Percentiles rank a stretch among this genome's conserved stretches.
Conservation (phyloP, 306 rosid species). For the Corylus avellana region DNA sequence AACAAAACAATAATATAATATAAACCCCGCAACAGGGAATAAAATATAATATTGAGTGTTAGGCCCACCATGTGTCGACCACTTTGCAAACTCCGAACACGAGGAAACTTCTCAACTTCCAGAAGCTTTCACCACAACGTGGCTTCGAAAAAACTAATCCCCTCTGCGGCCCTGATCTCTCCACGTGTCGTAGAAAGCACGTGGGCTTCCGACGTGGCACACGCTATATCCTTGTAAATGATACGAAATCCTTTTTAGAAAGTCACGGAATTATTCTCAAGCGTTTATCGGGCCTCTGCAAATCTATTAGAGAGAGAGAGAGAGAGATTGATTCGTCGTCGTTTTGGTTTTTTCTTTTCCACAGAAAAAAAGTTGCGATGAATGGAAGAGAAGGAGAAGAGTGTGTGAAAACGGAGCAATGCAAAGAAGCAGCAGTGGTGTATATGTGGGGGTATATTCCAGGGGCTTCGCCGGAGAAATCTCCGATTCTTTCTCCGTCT, state of each 20-base stretch:
- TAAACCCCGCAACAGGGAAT: background rate
- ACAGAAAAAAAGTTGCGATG: slow-evolving; percentile 33
- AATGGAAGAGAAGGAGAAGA: slow-evolving; percentile 44
- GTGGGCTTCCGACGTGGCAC: slow-evolving; percentile 52
- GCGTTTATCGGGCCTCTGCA: background rate
- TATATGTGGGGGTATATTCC: slow-evolving; percentile 93
- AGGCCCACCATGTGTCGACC: slow-evolving; percentile 34
- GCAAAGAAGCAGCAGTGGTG: slow-evolving; percentile 43
- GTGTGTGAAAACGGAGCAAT: slow-evolving; percentile 41
- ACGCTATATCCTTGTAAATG: slow-evolving; percentile 39
- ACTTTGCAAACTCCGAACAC: slow-evolving; percentile 7
- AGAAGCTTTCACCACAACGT: slow-evolving; percentile 45
- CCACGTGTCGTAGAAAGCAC: slow-evolving; percentile 50
- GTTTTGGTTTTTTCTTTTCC: background rate
- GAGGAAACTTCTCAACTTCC: slow-evolving; percentile 35
- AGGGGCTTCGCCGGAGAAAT: slow-evolving; percentile 69
- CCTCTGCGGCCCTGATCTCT: slow-evolving; percentile 24
- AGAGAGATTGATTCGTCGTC: background rate
- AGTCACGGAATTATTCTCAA: too few relatives aligned
- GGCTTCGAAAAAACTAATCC: slow-evolving; percentile 18
- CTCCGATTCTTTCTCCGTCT: slow-evolving; percentile 58
- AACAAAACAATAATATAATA: background rate
- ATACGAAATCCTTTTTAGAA: slow-evolving; percentile 27
- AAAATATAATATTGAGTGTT: background rate
- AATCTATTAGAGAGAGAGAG: background rate